A percentile compares a stretch with the other conserved stretches of the same genome.
phyloP scores from a whole-genome alignment of 805 yeast genomes.

The Cyberlindnera meyerae region DNA sequence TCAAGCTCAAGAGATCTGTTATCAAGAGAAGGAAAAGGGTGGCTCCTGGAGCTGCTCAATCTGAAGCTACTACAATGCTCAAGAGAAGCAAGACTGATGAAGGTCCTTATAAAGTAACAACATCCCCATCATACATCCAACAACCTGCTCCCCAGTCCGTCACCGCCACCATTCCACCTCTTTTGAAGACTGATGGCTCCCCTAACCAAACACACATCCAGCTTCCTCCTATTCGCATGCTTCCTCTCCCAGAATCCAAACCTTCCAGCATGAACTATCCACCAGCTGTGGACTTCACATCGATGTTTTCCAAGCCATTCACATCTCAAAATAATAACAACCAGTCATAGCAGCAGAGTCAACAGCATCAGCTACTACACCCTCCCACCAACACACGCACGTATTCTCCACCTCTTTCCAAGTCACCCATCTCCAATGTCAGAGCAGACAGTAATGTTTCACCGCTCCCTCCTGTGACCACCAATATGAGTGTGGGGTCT shows the following conservation, averaged over 20 bases:
- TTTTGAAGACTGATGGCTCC: too few species aligned
- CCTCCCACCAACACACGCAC: slow-evolving; percentile 1
- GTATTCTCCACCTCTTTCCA: slow-evolving; percentile 1
- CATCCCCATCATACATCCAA: too few species aligned
- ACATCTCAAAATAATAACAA: slow-evolving; percentile 3
- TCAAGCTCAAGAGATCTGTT: slow-evolving; percentile 63
- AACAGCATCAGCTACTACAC: slow-evolving; percentile 2
- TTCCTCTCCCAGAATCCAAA: slow-evolving; percentile 15
- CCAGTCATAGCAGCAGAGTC: too few species aligned
- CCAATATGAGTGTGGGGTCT: slow-evolving; percentile 19
- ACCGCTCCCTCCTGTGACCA: slow-evolving; percentile 9
- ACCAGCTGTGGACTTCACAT: slow-evolving; percentile 38
- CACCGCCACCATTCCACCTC: too few species aligned
- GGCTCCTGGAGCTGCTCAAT: neutral
- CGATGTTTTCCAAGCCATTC: slow-evolving; percentile 27
- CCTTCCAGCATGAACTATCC: slow-evolving; percentile 24
- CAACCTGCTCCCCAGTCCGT: too few species aligned
- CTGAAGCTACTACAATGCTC: neutral
- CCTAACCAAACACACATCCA: slow-evolving; percentile 9
- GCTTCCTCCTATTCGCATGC: slow-evolving; percentile 24
- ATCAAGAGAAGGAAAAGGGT: slow-evolving; percentile 69
- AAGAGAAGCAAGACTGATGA: slow-evolving; percentile 7
- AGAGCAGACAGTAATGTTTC: neutral
- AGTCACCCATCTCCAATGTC: neutral
- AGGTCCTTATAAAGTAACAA: neutral